Conservation (phyloP, 441 rosid species). For the Jatropha multifida region DNA sequence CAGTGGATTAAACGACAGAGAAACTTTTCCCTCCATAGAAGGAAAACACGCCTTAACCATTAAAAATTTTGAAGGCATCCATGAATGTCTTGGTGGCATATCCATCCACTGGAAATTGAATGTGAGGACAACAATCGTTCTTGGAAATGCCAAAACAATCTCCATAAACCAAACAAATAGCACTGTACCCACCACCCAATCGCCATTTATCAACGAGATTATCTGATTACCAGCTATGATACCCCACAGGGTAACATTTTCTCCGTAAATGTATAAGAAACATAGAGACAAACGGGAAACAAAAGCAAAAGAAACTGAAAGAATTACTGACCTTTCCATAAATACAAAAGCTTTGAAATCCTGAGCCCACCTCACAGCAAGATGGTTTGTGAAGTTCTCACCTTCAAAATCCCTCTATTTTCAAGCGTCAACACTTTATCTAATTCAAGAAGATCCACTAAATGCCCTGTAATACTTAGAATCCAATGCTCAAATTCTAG, state of each 20-base stretch:
- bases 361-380: constrained; percentile 1
- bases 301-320: not conserved
- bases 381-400: constrained; percentile 35
- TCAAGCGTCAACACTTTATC: constrained; percentile 23
- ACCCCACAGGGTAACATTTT: not conserved
- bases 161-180: constrained; percentile 10
- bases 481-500: constrained; percentile 38
- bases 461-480: constrained; percentile 8
- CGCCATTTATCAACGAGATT: not conserved
- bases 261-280: not conserved
- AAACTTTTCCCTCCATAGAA: not conserved
- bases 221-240: not conserved
- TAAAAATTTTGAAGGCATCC: not conserved
- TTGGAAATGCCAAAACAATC: not conserved
- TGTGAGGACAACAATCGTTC: not conserved
- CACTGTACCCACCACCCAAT: not conserved
- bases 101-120: not conserved
- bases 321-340: not conserved
- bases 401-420: constrained; percentile 26
- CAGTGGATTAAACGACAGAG: too few relatives aligned
- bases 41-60: not conserved
- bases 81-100: not conserved
- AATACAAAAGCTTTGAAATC: not conserved
- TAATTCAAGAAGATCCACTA: constrained; percentile 20
- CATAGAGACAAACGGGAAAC: not conserved